Percentiles rank a stretch among this genome's conserved stretches.
Evolutionary conservation across 306 rosid species (phyloP).

Genomic region (Datisca glomerata): DNA sequence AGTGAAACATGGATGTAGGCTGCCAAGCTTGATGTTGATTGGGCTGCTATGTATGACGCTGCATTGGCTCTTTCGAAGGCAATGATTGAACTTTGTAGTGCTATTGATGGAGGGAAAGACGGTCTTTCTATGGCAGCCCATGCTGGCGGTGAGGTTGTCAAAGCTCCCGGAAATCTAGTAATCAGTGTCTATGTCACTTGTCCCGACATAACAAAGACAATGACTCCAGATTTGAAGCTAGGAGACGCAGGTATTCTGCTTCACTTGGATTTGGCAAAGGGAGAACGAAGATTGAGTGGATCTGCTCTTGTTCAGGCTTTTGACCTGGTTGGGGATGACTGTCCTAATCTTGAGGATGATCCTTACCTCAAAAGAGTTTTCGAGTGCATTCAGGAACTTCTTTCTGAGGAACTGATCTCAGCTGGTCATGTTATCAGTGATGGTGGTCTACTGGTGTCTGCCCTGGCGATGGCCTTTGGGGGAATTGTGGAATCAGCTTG

Average conservation of each 20-base stretch:
- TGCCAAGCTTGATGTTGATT: conserved; percentile 91
- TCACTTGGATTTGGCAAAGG: too few species aligned
- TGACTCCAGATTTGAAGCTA: conserved; percentile 79
- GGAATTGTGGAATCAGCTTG: conserved; percentile 54
- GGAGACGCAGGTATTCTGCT: conserved; percentile 67
- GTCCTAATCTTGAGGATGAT: conserved; percentile 75
- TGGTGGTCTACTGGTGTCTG: conserved; percentile 71
- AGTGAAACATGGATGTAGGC: conserved; percentile 97
- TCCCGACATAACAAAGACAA: too few species aligned
- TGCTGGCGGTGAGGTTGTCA: too few species aligned
- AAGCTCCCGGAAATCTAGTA: too few species aligned
- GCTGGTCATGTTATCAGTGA: conserved; percentile 95
- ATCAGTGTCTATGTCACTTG: too few species aligned
- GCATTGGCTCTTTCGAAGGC: too few species aligned
- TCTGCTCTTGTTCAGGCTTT: too few species aligned
- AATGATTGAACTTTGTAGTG: conserved; percentile 81
- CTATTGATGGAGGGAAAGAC: conserved; percentile 93
- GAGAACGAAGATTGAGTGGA: too few species aligned
- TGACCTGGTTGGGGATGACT: conserved; percentile 59
- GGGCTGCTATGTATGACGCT: conserved; percentile 91
- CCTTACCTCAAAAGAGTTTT: conserved; percentile 65
- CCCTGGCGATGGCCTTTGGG: conserved; percentile 95
- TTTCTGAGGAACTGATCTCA: conserved; percentile 54
- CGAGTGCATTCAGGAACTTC: conserved; percentile 69
- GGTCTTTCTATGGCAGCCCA: too few species aligned